phyloP scores from a whole-genome alignment of 495 filamentous ascomycete species.

The Penicillium goetzii region DNA sequence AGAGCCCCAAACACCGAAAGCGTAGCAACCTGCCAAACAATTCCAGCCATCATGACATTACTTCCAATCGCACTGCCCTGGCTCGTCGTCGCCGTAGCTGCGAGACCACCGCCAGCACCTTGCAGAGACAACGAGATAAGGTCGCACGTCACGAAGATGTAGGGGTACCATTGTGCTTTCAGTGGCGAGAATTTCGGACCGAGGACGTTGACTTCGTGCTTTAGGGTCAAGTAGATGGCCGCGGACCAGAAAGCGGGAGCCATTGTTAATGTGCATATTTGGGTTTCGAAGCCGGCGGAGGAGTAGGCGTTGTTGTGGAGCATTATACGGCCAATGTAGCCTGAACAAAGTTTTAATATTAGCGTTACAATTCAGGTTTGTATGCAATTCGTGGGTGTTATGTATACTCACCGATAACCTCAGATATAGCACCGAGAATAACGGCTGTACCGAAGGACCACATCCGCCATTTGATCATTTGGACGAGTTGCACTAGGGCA shows the following conservation, averaged over 20 bases:
- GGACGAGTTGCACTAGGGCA: neutral
- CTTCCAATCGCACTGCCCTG: neutral
- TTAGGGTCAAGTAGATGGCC: neutral
- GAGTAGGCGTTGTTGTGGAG: neutral
- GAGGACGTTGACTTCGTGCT: neutral
- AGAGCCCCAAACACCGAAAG: neutral
- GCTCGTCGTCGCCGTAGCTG: neutral
- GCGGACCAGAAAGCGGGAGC: neutral
- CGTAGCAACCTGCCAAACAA: neutral
- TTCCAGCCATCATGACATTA: neutral
- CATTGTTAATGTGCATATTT: neutral
- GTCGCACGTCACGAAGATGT: neutral
- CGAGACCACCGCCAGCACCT: neutral
- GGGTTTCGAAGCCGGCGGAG: neutral
- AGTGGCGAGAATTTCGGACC: neutral
- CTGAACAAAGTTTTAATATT: neutral
- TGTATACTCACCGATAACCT: neutral
- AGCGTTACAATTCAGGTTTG: neutral
- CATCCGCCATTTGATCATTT: neutral
- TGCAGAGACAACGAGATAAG: neutral
- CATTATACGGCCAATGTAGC: neutral
- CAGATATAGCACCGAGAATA: neutral
- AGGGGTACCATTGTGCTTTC: neutral
- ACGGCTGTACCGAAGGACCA: neutral
- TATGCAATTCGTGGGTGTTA: neutral